Base-by-base conservation (phyloP, 495 filamentous ascomycete genomes). In the Filosporella fistucella region DNA sequence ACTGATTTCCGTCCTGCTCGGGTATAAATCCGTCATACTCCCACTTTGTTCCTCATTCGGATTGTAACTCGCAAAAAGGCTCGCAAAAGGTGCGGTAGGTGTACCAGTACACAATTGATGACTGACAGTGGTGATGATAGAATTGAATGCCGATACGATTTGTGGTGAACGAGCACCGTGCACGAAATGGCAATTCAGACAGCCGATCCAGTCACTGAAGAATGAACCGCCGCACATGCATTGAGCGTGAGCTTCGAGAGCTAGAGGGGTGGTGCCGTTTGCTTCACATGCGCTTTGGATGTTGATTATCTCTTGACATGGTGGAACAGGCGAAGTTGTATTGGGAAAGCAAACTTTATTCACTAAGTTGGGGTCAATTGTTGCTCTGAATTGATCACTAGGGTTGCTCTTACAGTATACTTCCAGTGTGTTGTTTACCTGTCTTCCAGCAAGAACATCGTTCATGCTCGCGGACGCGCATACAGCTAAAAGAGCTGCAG, bases 191-290 rank as follows among this genome's bases (percentile, higher is more conserved):
- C 67, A 71, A 13, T 51, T 23, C 2, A 63, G 60, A 46, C 68
- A 71, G 30, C 55, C 62, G 3, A 59, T 33, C 63, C 64, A 68
- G 40, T 69, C 67, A 13, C 40, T 21, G 52, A 69, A 68, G 51
- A 59, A 68, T 42, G 57, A 60, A 1, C 68, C 67, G 32, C 48
- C 49, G 57, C 68, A 71, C 42, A 67, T 66, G 48, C 68, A 69
- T 43, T 68, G 47, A 24, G 65, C 63, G 52, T 69, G 66, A 8
- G 65, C 67, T 44, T 58, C 2, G 61, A 50, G 11, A 58, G 42
- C 17, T 45, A 51, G 16, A 56, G 62, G 28, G 53, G 60, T 38
- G 61, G 63, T 28, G 60, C 56, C 20, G 30, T 54, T 54, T 22
- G 51, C 22, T 9, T n/a, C 16, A 18, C 51, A 54, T 4, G 26